Evolutionary conservation across 305 asterid species (phyloP).

Genomic region (Andrographis paniculata): DNA sequence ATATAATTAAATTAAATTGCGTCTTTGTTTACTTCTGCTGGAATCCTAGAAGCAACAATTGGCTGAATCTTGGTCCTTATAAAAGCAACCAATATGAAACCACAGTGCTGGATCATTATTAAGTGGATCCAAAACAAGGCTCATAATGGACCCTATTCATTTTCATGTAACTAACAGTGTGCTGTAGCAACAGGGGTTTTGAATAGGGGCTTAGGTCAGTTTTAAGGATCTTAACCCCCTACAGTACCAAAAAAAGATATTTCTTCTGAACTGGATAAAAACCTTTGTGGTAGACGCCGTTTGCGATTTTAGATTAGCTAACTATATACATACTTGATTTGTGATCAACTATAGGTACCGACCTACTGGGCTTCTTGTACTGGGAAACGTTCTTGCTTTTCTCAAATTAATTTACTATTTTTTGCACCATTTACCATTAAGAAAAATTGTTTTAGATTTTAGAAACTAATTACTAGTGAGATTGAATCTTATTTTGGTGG

Average conservation of each 20-base stretch:
- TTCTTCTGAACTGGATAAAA: background rate
- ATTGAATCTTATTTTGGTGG: background rate
- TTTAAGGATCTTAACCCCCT: too few species aligned
- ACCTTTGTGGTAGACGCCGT: background rate
- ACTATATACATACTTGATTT: background rate
- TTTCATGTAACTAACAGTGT: too few species aligned
- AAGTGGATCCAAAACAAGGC: background rate
- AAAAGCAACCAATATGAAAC: background rate
- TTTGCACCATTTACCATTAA: too few species aligned
- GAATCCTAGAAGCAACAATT: background rate
- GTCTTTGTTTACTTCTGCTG: constrained; percentile 2
- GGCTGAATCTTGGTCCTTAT: background rate
- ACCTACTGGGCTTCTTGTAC: too few species aligned
- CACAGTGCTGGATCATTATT: background rate
- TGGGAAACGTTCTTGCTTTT: too few species aligned
- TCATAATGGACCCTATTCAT: background rate
- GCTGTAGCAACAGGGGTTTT: too few species aligned
- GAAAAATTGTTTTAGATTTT: too few species aligned
- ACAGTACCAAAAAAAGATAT: background rate
- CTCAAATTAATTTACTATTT: too few species aligned
- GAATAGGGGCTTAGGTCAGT: too few species aligned
- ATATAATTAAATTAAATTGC: background rate
- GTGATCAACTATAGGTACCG: background rate
- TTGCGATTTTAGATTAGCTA: background rate
- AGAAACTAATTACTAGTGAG: too few species aligned